Evolutionary conservation across 2,329 filamentous ascomycete genomes (phyloP), one percentile per base, ranked within the genome.

Genomic region (Xylaria hypoxylon): DNA sequence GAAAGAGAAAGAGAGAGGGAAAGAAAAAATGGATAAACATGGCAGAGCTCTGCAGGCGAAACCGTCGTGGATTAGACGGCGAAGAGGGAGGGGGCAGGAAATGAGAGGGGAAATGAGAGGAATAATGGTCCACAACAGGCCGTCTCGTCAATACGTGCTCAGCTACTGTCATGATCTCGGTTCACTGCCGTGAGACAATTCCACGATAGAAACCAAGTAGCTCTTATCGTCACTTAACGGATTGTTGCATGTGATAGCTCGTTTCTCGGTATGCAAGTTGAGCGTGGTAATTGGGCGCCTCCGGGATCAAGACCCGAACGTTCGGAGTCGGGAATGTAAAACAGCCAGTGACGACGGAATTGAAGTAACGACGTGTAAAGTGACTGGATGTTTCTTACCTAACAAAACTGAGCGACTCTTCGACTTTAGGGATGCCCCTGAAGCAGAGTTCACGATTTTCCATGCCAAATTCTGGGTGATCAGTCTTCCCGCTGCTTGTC

Each of bases 401-500:
- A 35, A 94, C 79, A 75, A 94, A 94, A 73, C 89, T 91, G 70
- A 94, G 82, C 71, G 90, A 86, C 74, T 92, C 88, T 15, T 91
- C 84, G 11, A 93, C 84, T 56, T 85, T 84, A 59, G 82, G 80
- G 51, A 89, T 80, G 38, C 84, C 83, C 40, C 80, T 79, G 75
- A 93, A 94, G 19, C 83, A 79, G 51, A 93, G 76, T n/a, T 79
- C 79, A 62, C 85, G 83, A 3, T 85, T 86, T 28, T 77, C 70
- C 5, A 71, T 68, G 2, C 84, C 85, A 77, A 91, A 94, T 72
- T 89, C 85, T 0, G 91, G 90, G 71, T 91, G 85, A 50, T 86
- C 82, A 0, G 89, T 86, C 74, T 82, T 84, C 44, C 80, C 81
- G 24, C 82, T 80, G n/a, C 81, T 80, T 7, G 87, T 90, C 74